Evolutionary conservation across 2,329 filamentous ascomycete genomes (phyloP).

Genomic region (Arthrobotrys megalospora): DNA sequence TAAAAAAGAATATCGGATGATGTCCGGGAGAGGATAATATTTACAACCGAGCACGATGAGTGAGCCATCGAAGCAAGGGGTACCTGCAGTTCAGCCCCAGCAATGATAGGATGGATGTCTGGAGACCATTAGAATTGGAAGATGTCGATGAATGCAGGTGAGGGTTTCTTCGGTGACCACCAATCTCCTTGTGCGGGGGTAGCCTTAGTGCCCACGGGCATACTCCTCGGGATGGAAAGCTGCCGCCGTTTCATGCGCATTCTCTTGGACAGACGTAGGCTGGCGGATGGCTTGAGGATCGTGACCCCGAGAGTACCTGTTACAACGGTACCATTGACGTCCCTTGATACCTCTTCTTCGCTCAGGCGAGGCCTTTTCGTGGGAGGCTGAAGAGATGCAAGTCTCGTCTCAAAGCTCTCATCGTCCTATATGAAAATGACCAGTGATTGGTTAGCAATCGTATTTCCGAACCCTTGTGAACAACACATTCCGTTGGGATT

Average conservation of each 20-base stretch:
- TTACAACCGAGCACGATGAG: constrained; percentile 55
- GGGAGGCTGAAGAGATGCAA: constrained; percentile 59
- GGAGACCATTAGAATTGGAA: constrained; percentile 54
- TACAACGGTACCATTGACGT: background rate
- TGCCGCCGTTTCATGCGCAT: constrained; percentile 59
- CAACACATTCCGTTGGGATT: constrained; percentile 54
- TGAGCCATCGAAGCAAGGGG: constrained; percentile 55
- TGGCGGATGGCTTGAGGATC: constrained; percentile 56
- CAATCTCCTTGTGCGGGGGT: constrained; percentile 34
- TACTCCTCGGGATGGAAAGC: constrained; percentile 56
- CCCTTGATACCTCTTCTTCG: constrained; percentile 39
- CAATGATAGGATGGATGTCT: constrained; percentile 19
- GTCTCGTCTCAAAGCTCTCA: constrained; percentile 61
- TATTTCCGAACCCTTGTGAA: constrained; percentile 55
- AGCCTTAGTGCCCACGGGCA: constrained; percentile 34
- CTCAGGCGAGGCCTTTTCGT: constrained; percentile 54
- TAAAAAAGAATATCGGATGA: constrained; percentile 39
- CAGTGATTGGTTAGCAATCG: constrained; percentile 50
- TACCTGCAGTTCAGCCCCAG: constrained; percentile 46
- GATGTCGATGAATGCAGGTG: constrained; percentile 59
- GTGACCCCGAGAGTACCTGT: constrained; percentile 36
- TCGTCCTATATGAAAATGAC: constrained; percentile 45
- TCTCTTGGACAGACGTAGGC: constrained; percentile 58
- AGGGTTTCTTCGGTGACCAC: constrained; percentile 54
- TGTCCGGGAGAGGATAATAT: constrained; percentile 48